Conservation (phyloP, 2,329 filamentous ascomycete genomes). For the Cyphellophora europaea region DNA sequence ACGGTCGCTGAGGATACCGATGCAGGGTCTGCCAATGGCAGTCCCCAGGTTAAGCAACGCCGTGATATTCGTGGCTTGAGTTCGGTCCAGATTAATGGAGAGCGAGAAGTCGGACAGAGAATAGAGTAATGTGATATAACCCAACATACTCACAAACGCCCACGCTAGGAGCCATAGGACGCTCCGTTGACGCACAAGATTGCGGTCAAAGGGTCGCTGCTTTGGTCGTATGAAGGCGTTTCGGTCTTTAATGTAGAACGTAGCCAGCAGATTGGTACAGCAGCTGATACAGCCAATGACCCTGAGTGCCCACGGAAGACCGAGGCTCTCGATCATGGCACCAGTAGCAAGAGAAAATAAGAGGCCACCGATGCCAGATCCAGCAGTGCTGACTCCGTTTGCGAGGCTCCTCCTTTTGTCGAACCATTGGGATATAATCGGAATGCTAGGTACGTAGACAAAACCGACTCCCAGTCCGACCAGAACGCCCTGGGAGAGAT, state of each 20-base stretch:
- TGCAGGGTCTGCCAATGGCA: conserved; percentile 35
- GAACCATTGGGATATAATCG: conserved; percentile 23
- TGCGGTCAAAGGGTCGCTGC: conserved; percentile 15
- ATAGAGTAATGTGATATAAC: conserved; percentile 38
- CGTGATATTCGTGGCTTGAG: conserved; percentile 30
- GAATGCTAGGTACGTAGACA: conserved; percentile 16
- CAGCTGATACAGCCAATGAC: conserved; percentile 19
- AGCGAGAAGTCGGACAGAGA: conserved; percentile 36
- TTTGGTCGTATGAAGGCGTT: conserved; percentile 16
- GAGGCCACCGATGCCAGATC: conserved; percentile 22
- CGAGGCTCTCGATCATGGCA: conserved; percentile 19
- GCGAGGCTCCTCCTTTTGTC: conserved; percentile 20
- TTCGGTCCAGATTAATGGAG: conserved; percentile 29
- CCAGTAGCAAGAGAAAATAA: conserved; percentile 19
- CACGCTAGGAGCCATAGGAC: conserved; percentile 22
- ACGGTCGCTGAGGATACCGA: conserved; percentile 35
- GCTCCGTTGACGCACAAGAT: conserved; percentile 12
- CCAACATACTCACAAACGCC: conserved; percentile 36
- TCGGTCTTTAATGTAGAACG: conserved; percentile 20
- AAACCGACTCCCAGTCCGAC: conserved; percentile 21
- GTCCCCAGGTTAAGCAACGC: conserved; percentile 39
- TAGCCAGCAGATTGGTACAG: conserved; percentile 16
- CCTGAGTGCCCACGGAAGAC: conserved; percentile 19
- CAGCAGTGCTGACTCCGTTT: conserved; percentile 20
- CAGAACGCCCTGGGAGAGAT: conserved; percentile 19